These are phyloP conservation scores for Sporothrix protearum DNA, from an alignment of 2,329 filamentous ascomycete genomes.

Conservation along the genomic window DNA sequence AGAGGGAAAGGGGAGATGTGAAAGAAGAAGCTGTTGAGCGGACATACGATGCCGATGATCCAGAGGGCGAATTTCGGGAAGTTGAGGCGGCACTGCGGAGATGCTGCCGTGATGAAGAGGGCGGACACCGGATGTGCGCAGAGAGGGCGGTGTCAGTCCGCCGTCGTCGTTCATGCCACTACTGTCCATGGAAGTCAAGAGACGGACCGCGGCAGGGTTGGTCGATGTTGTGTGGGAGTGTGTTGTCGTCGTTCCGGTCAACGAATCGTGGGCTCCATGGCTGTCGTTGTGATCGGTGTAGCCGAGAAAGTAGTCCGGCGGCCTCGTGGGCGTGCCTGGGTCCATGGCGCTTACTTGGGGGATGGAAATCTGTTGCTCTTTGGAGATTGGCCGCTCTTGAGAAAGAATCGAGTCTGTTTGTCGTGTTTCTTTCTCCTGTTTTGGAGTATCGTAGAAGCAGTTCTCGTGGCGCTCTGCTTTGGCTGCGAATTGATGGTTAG, in stretches of 20 bases:
- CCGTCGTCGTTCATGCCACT: conserved; percentile 22
- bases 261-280: conserved; percentile 45
- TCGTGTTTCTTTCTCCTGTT: neutral
- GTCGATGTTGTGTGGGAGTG: conserved; percentile 22
- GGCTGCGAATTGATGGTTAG: neutral
- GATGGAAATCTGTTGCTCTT: neutral
- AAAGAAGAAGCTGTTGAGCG: conserved; percentile 23
- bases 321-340: conserved; percentile 49
- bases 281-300: conserved; percentile 57
- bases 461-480: conserved; percentile 1
- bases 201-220: conserved; percentile 54
- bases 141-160: conserved; percentile 19
- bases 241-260: conserved; percentile 44
- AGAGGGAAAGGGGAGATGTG: conserved; percentile 32
- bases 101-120: conserved; percentile 10
- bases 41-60: conserved; percentile 55
- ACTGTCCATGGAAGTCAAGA: conserved; percentile 60
- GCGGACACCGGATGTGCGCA: neutral
- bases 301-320: conserved; percentile 52
- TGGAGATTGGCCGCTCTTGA: neutral
- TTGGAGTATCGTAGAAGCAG: neutral
- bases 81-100: conserved; percentile 19
- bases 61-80: conserved; percentile 37
- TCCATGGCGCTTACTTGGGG: conserved; percentile 42
- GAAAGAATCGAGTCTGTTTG: neutral